Evolutionary conservation across 2,329 filamentous ascomycete species (phyloP).

Genomic region (Aureobasidium sp.): DNA sequence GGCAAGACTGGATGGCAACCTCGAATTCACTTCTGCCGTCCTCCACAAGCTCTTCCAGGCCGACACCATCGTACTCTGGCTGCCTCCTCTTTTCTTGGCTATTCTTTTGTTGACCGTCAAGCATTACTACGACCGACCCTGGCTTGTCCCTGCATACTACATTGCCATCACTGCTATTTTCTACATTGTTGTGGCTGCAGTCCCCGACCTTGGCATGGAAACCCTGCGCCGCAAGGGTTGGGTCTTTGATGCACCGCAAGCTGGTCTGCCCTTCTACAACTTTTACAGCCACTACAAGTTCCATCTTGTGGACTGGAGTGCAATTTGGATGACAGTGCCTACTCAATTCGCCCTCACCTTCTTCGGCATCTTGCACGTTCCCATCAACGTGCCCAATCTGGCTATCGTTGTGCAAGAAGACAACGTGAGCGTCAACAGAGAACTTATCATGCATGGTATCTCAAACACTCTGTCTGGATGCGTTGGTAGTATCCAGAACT

Average conservation of each 20-base stretch:
- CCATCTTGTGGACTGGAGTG: constrained; percentile 64
- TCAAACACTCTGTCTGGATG: constrained; percentile 88
- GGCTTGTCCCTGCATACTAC: constrained; percentile 82
- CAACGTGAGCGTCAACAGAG: constrained; percentile 81
- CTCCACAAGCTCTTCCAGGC: constrained; percentile 64
- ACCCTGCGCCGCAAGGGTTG: constrained; percentile 68
- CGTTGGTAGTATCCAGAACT: constrained; percentile 86
- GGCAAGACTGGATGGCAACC: constrained; percentile 74
- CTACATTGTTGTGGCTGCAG: constrained; percentile 65
- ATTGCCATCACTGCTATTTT: constrained; percentile 69
- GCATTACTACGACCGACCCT: constrained; percentile 69
- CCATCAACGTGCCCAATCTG: constrained; percentile 93
- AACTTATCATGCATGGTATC: constrained; percentile 85
- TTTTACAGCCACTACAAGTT: constrained; percentile 86
- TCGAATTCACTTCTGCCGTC: constrained; percentile 74
- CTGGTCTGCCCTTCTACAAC: constrained; percentile 89
- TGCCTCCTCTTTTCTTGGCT: constrained; percentile 68
- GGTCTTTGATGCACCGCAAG: constrained; percentile 83
- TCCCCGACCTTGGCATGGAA: constrained; percentile 61
- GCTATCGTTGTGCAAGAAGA: constrained; percentile 89
- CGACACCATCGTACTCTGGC: constrained; percentile 77
- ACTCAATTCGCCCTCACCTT: constrained; percentile 97
- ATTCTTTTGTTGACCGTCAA: constrained; percentile 70
- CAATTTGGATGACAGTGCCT: constrained; percentile 75
- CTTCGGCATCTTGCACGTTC: constrained; percentile 93